These are phyloP conservation scores for Arthrinium puccinioides DNA, from an alignment of 2,329 filamentous ascomycete genomes.

Conservation along the genomic window DNA sequence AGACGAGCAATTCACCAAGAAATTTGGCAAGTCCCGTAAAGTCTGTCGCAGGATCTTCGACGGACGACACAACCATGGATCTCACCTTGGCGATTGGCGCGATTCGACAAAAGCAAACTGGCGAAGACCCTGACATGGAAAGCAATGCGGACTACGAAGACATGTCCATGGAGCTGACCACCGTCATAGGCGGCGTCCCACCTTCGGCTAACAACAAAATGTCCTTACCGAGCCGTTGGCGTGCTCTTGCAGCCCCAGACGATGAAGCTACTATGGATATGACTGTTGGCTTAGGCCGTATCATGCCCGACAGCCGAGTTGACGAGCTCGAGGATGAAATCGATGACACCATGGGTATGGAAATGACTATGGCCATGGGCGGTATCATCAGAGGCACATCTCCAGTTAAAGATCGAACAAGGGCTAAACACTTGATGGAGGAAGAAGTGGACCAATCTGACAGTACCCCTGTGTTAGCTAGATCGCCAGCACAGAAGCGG, in stretches of 20 bases:
- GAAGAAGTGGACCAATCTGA: conserved; percentile 46
- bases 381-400: conserved; percentile 45
- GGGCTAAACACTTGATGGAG: conserved; percentile 52
- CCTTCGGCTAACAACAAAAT: conserved; percentile 20
- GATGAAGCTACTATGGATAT: conserved; percentile 58
- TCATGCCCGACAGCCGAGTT: conserved; percentile 31
- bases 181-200: conserved; percentile 52
- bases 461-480: conserved; percentile 28
- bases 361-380: conserved; percentile 58
- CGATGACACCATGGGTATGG: conserved; percentile 52
- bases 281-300: conserved; percentile 49
- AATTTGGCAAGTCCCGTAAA: conserved; percentile 14
- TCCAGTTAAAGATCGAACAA: conserved; percentile 30
- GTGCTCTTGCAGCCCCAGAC: conserved; percentile 24
- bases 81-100: conserved; percentile 72
- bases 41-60: conserved; percentile 27
- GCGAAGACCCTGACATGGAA: conserved; percentile 18
- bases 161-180: conserved; percentile 73
- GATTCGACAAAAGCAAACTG: conserved; percentile 40
- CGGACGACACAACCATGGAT: conserved; percentile 73
- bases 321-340: conserved; percentile 26
- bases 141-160: conserved; percentile 47
- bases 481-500: conserved; percentile 27
- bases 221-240: conserved; percentile 15
- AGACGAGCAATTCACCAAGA: conserved; percentile 16